Percentiles rank a stretch among this genome's conserved stretches.
Evolutionary conservation across 2,329 filamentous ascomycete genomes (phyloP).

Genomic region (Madurella fahalii): DNA sequence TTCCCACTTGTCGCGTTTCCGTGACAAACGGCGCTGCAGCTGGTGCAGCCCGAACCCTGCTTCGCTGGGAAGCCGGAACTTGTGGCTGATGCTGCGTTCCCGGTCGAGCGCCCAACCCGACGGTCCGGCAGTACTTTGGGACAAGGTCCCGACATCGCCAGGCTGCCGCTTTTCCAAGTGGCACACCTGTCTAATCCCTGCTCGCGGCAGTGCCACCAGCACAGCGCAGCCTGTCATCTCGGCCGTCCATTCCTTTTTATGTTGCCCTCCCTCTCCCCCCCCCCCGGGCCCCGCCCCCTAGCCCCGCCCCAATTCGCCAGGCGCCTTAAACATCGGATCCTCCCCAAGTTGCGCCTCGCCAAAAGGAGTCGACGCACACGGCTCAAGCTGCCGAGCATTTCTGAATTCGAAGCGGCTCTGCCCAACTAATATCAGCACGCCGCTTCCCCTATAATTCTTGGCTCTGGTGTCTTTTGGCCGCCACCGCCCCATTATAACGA

Average conservation of each 20-base stretch:
- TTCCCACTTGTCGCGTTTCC: too few relatives aligned
- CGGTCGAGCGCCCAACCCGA: too few relatives aligned
- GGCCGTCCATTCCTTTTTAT: background rate
- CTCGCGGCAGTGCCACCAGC: conserved; percentile 19
- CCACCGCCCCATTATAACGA: background rate
- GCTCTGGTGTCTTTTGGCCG: background rate
- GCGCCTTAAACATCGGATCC: conserved; percentile 15
- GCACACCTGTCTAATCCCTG: conserved; percentile 15
- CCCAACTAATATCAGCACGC: conserved; percentile 10
- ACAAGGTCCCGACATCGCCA: conserved; percentile 10
- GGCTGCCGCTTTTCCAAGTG: conserved; percentile 21
- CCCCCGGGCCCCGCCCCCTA: background rate
- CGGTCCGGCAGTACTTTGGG: background rate
- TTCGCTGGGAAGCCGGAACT: too few relatives aligned
- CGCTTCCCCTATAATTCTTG: background rate
- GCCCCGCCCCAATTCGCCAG: background rate
- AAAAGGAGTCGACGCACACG: background rate
- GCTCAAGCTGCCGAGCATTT: background rate
- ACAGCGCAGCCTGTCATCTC: conserved; percentile 5
- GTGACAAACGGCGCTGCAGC: too few relatives aligned
- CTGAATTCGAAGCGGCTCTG: background rate
- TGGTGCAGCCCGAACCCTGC: too few relatives aligned
- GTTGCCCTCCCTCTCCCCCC: background rate
- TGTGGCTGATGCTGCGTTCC: background rate
- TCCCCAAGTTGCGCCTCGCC: conserved; percentile 4